A percentile compares a stretch with the other conserved stretches of the same genome.
phyloP scores from a whole-genome alignment of 2,329 filamentous ascomycete genomes.

The Fusarium paranaense region DNA sequence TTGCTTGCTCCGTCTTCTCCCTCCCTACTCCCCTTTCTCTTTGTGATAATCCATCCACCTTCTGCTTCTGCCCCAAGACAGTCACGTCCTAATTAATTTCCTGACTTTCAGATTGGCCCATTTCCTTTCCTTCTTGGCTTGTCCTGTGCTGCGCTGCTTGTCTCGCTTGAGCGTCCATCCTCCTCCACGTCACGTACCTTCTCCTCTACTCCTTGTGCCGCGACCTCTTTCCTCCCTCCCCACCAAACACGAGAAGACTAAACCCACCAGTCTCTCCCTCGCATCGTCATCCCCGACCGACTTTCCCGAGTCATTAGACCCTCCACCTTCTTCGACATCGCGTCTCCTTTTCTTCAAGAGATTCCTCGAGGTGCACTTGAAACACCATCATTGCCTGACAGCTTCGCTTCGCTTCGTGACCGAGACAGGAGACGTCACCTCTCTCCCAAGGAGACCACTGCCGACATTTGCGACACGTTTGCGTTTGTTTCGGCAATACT shows the following conservation, averaged over 20 bases:
- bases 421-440: conserved; percentile 2
- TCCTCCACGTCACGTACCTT: conserved; percentile 4
- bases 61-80: not conserved
- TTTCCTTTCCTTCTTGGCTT: not conserved
- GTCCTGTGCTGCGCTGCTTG: not conserved
- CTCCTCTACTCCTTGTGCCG: conserved; percentile 5
- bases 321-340: not conserved
- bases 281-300: not conserved
- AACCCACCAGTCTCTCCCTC: conserved; percentile 2
- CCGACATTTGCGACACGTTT: conserved; percentile 15
- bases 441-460: not conserved
- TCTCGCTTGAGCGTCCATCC: not conserved
- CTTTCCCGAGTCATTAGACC: not conserved
- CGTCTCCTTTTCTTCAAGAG: not conserved
- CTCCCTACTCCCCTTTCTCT: not conserved
- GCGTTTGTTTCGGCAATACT: conserved; percentile 3
- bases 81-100: conserved; percentile 4
- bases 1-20: not conserved
- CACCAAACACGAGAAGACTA: not conserved
- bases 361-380: not conserved
- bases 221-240: conserved; percentile 12
- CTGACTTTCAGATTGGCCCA: conserved; percentile 7
- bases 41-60: not conserved
- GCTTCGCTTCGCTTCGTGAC: not conserved
- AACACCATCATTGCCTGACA: not conserved